Evolutionary conservation across 2,329 filamentous ascomycete species (phyloP), one percentile per base, ranked within the genome.

Genomic region (Fusarium nodosum): DNA sequence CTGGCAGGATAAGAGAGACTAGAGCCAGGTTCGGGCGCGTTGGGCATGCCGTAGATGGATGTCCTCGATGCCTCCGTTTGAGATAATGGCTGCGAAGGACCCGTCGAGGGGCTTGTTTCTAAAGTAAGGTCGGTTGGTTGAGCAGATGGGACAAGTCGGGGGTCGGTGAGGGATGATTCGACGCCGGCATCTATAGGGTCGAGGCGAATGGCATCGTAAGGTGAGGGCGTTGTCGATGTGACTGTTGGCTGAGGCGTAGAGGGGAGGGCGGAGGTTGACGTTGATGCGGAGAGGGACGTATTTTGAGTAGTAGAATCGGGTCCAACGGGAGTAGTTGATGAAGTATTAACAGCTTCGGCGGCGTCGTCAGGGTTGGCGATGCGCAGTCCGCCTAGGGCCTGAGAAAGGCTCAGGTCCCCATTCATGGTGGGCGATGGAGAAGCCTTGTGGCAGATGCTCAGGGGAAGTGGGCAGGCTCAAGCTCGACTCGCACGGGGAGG

Each of bases 311-410:
- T 42, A 31, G 65, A 51, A 31, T 64, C 61, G 42, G 59, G 51
- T 28, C 69, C 69, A 28, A 72, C 50, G 44, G 77, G 74, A 54
- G 74, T 73, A 53, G 75, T 62, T 53, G 64, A 52, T 39, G 64
- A 64, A 58, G 69, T 55, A 59, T 73, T 68, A 68, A 74, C 77
- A 67, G 77, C 68, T 55, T 81, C 79, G 77, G 76, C 79, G 69
- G 88, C 86, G 82, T 96, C 90, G 82, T 97, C 94, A 57, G 95
- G 95, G 80, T 98, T 99, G 75, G 96, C 95, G 80, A 99, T 98
- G 79, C 95, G 93, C 81, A 99, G 85, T 76, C 95, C 95, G 77
- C 96, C 96, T 77, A 98, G 87, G 77, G 93, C 93, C 83, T 94
- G 92, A 77, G 94, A 96, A 72, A 98, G 89, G 82, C 93, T 97